These are phyloP conservation scores for Daldinia vernicosa DNA, from an alignment of 495 filamentous ascomycete species.

Conservation along the genomic window DNA sequence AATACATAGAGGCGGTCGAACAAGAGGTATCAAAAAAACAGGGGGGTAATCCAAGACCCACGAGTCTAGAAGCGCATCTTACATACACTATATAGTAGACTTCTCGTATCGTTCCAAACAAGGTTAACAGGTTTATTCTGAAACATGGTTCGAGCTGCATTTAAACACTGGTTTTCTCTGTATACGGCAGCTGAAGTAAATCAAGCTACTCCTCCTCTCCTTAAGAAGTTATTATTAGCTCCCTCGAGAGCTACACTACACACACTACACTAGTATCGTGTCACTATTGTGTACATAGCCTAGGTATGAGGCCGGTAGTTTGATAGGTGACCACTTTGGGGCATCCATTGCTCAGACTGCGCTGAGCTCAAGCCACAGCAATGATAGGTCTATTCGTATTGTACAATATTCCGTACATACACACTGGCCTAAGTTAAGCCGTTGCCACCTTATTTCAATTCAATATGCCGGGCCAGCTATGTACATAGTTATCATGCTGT, in stretches of 20 bases:
- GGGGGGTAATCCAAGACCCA: conserved; percentile 8
- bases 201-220: conserved; percentile 5
- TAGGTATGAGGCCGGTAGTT: neutral
- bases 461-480: conserved; percentile 5
- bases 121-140: conserved; percentile 30
- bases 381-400: neutral
- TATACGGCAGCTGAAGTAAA: conserved; percentile 17
- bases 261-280: no score
- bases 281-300: neutral
- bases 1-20: neutral
- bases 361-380: conserved; percentile 16
- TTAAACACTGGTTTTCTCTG: conserved; percentile 14
- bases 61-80: conserved; percentile 23
- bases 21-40: conserved; percentile 13
- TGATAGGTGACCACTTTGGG: neutral
- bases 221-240: conserved; percentile 35
- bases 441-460: conserved; percentile 33
- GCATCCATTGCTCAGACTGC: neutral
- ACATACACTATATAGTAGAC: conserved; percentile 24
- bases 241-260: neutral
- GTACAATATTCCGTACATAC: no score
- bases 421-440: conserved; percentile 2
- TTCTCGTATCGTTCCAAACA: conserved; percentile 33
- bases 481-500: conserved; percentile 26
- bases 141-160: conserved; percentile 37